Evolutionary conservation across 192 early-diverging fungal genomes (phyloP).

Genomic region (Allomyces macrogynus): DNA sequence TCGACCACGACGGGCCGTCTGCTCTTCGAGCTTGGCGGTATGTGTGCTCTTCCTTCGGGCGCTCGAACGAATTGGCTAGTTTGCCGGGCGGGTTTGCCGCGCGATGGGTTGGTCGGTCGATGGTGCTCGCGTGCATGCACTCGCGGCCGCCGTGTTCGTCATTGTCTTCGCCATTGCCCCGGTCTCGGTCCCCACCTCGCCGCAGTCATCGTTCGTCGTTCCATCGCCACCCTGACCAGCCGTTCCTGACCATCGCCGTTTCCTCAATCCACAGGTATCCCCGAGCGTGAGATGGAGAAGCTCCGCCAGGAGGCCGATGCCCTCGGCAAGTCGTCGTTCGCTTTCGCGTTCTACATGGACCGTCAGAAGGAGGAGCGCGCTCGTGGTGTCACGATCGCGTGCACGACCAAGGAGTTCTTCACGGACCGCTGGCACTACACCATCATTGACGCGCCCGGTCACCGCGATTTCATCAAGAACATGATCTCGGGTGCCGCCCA

Average conservation of each 20-base stretch:
- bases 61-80: too few relatives aligned
- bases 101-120: too few relatives aligned
- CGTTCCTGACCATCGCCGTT: slow-evolving; percentile 59
- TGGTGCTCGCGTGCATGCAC: too few relatives aligned
- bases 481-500: slow-evolving; percentile 99
- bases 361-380: slow-evolving; percentile 98
- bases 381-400: slow-evolving; percentile 99
- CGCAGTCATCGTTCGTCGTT: too few relatives aligned
- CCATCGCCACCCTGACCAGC: too few relatives aligned
- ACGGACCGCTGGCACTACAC: slow-evolving; percentile 93
- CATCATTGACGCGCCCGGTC: slow-evolving; percentile 98
- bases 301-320: slow-evolving; percentile 98
- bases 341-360: slow-evolving; percentile 99
- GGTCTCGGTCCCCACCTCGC: too few relatives aligned
- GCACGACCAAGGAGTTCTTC: slow-evolving; percentile 93
- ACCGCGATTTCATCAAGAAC: slow-evolving; percentile 99
- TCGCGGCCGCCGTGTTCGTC: too few relatives aligned
- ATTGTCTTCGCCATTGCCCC: too few relatives aligned
- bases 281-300: slow-evolving; percentile 99
- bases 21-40: slow-evolving; percentile 98
- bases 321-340: slow-evolving; percentile 99
- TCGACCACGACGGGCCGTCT: slow-evolving; percentile 99
- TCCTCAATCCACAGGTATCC: slow-evolving; percentile 98
- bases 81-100: too few relatives aligned
- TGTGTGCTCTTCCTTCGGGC: slow-evolving; percentile 14